Evolutionary conservation across 176 grass and related monocot genomes (phyloP).

Genomic region (Areca catechu): DNA sequence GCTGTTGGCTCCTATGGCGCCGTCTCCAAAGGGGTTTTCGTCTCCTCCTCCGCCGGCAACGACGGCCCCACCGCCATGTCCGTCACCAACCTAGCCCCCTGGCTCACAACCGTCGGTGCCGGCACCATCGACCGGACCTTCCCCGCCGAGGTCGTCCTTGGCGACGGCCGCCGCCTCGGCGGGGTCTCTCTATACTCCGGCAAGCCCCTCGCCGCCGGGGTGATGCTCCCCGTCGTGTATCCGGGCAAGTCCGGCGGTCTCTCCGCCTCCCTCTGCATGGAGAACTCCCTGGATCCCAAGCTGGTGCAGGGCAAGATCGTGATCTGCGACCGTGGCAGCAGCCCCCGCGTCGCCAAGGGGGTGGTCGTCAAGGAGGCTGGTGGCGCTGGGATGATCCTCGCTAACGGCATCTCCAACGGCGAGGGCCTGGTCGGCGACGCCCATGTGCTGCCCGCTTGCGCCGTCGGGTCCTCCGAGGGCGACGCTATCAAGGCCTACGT

Average conservation of each 20-base stretch:
- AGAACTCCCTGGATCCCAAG: constrained; percentile 84
- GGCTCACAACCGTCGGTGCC: constrained; percentile 84
- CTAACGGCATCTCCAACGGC: constrained; percentile 72
- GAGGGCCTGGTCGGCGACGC: constrained; percentile 86
- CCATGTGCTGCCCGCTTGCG: constrained; percentile 75
- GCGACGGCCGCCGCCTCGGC: constrained; percentile 46
- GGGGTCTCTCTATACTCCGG: constrained; percentile 87
- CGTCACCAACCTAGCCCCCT: constrained; percentile 80
- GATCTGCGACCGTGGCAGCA: constrained; percentile 94
- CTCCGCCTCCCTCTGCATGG: constrained; percentile 83
- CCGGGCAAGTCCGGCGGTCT: constrained; percentile 51
- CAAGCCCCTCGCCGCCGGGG: constrained; percentile 27
- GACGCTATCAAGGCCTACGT: constrained; percentile 64
- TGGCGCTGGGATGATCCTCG: constrained; percentile 70
- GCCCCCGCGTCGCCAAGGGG: constrained; percentile 90
- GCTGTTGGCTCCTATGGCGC: constrained; percentile 79
- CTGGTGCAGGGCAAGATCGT: constrained; percentile 68
- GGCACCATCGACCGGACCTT: constrained; percentile 89
- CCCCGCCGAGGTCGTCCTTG: constrained; percentile 63
- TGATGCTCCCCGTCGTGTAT: constrained; percentile 52
- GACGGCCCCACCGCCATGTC: constrained; percentile 74
- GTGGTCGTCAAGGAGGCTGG: constrained; percentile 77
- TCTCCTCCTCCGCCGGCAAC: constrained; percentile 84
- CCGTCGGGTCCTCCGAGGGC: constrained; percentile 64
- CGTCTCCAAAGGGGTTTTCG: constrained; percentile 59